Evolutionary conservation across 2,329 filamentous ascomycete genomes (phyloP).

Genomic region (Fusarium sarcochroum): DNA sequence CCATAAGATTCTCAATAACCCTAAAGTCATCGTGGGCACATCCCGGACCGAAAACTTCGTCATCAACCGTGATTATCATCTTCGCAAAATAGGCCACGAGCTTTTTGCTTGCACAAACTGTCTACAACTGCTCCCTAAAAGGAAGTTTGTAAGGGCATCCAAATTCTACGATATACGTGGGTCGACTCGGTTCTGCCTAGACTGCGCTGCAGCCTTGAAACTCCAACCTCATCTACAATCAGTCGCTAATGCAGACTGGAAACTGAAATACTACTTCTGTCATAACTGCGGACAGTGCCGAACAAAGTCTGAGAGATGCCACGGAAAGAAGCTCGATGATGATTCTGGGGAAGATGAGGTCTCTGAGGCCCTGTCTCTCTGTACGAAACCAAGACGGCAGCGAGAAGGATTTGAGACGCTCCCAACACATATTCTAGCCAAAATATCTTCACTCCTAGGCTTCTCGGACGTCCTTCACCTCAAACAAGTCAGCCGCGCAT

Average conservation of each 20-base stretch:
- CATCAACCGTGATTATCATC: constrained; percentile 2
- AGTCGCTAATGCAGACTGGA: constrained; percentile 4
- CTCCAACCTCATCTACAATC: constrained; percentile 8
- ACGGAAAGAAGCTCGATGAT: not conserved
- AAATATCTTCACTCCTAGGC: constrained; percentile 14
- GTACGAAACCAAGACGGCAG: not conserved
- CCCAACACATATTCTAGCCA: constrained; percentile 27
- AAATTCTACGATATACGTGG: not conserved
- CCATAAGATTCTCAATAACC: constrained; percentile 12
- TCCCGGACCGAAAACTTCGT: constrained; percentile 9
- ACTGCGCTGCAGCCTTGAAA: constrained; percentile 29
- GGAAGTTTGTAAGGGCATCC: constrained; percentile 14
- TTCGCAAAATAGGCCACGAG: not conserved
- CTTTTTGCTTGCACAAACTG: constrained; percentile 40
- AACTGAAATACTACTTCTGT: constrained; percentile 41
- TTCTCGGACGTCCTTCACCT: constrained; percentile 26
- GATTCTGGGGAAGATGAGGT: not conserved
- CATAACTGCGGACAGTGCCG: constrained; percentile 35
- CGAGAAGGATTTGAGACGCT: constrained; percentile 19
- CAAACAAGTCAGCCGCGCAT: not conserved
- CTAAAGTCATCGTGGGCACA: not conserved
- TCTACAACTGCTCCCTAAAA: constrained; percentile 19
- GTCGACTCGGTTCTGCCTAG: constrained; percentile 27
- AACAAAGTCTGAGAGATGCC: constrained; percentile 33
- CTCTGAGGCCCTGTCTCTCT: not conserved